Evolutionary conservation across 2,329 filamentous ascomycete genomes (phyloP).

Genomic region (Verticillium albo-atrum): DNA sequence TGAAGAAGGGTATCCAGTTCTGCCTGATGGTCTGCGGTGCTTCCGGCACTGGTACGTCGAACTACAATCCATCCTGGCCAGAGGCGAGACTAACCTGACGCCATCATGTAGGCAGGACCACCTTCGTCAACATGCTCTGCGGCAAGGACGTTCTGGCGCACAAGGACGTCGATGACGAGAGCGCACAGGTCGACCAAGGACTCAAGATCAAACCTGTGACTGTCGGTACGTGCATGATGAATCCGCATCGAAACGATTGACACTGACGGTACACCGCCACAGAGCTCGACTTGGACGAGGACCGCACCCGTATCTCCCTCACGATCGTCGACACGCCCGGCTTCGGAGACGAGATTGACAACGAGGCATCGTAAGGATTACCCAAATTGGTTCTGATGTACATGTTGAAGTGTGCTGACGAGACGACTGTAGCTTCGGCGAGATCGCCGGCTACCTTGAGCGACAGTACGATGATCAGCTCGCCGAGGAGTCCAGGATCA

Average conservation of each 20-base stretch:
- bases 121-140: constrained; percentile 99
- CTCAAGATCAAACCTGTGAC: constrained; percentile 99
- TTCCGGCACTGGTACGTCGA: constrained; percentile 83
- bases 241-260: background rate
- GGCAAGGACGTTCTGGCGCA: constrained; percentile 85
- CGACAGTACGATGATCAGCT: constrained; percentile 99
- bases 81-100: background rate
- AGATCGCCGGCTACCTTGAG: constrained; percentile 98
- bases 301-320: constrained; percentile 95
- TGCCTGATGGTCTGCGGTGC: constrained; percentile 99
- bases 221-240: constrained; percentile 59
- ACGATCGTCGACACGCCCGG: constrained; percentile 98
- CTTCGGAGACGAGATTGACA: constrained; percentile 98
- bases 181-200: constrained; percentile 89
- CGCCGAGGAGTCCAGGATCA: constrained; percentile 98
- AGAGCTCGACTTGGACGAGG: constrained; percentile 96
- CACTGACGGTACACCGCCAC: constrained; percentile 4
- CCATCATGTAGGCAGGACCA: constrained; percentile 71
- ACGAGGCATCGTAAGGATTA: constrained; percentile 78
- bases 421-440: constrained; percentile 66
- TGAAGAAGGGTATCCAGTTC: constrained; percentile 99
- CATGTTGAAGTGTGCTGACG: background rate
- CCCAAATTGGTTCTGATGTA: background rate
- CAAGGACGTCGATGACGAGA: constrained; percentile 90
- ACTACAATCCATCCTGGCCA: constrained; percentile 3